phyloP scores from a whole-genome alignment of 495 filamentous ascomycete species.

The Sphaerosporella brunnea region DNA sequence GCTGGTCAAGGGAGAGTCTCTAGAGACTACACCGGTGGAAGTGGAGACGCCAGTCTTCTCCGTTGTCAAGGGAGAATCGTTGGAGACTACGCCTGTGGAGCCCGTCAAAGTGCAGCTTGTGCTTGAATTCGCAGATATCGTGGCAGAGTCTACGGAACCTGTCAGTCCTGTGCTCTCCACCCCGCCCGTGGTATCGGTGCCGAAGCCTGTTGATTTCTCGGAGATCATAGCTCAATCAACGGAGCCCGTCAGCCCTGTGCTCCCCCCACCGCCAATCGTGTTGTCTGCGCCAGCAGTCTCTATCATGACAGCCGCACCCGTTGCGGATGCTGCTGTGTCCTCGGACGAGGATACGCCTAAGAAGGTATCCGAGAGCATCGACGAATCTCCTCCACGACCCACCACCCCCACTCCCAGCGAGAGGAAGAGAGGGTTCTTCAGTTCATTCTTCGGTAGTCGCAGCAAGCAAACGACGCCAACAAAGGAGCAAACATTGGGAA shows the following conservation, averaged over 20 bases:
- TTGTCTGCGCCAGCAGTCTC: too few relatives aligned
- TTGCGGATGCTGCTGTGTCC: conserved; percentile 11
- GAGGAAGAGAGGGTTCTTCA: conserved; percentile 28
- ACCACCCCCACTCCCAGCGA: conserved; percentile 16
- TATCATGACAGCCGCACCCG: neutral
- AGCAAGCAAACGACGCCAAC: too few relatives aligned
- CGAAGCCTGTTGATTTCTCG: too few relatives aligned
- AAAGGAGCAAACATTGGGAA: too few relatives aligned
- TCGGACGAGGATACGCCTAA: conserved; percentile 24
- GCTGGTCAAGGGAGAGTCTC: neutral
- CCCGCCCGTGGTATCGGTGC: too few relatives aligned
- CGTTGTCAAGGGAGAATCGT: neutral
- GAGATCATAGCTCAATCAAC: too few relatives aligned
- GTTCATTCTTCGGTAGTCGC: conserved; percentile 30
- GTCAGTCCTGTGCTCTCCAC: conserved; percentile 9
- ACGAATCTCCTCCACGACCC: conserved; percentile 11
- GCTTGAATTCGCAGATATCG: conserved; percentile 20
- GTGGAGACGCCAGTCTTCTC: neutral
- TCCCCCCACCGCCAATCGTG: too few relatives aligned
- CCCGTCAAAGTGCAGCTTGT: neutral
- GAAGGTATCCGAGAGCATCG: conserved; percentile 24
- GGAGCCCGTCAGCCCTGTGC: too few relatives aligned
- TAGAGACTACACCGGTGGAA: neutral
- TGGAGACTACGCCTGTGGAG: neutral
- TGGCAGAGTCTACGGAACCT: conserved; percentile 12